These are phyloP conservation scores for Omphalotus guepiniiformis DNA, from an alignment of 768 basidiomycete genomes.

Conservation along the genomic window DNA sequence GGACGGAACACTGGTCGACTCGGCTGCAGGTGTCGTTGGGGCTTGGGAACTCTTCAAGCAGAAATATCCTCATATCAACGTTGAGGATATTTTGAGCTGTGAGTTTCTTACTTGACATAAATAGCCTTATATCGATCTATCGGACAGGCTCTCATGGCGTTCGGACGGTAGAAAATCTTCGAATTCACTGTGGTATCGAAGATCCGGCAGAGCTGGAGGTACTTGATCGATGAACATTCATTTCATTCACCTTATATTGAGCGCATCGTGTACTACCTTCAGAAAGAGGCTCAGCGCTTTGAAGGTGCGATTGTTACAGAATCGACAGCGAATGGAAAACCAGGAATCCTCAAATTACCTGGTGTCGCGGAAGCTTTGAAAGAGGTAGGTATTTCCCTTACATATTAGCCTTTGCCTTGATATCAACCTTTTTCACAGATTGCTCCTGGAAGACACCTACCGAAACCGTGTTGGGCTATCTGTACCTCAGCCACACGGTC, in stretches of 20 bases:
- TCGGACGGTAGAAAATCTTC: constrained; percentile 78
- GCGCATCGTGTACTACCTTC: no score
- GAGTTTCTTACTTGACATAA: constrained; percentile 21
- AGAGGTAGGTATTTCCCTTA: constrained; percentile 44
- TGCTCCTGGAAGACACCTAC: constrained; percentile 29
- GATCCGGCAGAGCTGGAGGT: constrained; percentile 67
- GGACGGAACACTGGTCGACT: constrained; percentile 82
- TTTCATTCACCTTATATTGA: not conserved
- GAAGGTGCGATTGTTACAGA: constrained; percentile 73
- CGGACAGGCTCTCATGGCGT: constrained; percentile 71
- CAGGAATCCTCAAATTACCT: constrained; percentile 67
- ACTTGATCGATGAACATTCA: not conserved
- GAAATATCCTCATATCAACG: constrained; percentile 63
- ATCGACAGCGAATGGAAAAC: constrained; percentile 47
- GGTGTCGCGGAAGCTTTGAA: constrained; percentile 61
- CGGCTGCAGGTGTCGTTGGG: constrained; percentile 75
- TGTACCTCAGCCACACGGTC: constrained; percentile 79
- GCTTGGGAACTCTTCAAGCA: constrained; percentile 79
- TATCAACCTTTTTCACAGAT: constrained; percentile 25
- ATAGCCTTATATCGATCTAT: constrained; percentile 4
- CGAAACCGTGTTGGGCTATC: constrained; percentile 78
- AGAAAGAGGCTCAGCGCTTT: constrained; percentile 75
- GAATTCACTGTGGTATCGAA: constrained; percentile 62
- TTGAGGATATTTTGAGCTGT: constrained; percentile 61
- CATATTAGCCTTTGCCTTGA: no score